Conservation (phyloP, 495 filamentous ascomycete species). For the Rostrohypoxylon terebratum region DNA sequence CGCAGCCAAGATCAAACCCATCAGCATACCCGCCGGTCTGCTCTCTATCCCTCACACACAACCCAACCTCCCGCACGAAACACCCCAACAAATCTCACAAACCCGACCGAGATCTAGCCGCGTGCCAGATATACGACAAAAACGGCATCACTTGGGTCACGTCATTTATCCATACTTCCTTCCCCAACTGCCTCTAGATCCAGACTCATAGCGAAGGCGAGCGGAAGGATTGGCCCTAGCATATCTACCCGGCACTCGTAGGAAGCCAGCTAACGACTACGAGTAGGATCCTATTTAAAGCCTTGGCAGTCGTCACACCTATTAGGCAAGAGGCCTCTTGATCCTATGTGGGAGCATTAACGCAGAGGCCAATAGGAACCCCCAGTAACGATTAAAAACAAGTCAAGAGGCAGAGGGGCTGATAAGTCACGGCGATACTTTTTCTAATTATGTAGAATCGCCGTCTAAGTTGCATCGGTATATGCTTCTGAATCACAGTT, state of each 20-base stretch:
- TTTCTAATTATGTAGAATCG: conserved; percentile 13
- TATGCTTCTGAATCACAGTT: not conserved
- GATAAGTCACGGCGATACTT: not conserved
- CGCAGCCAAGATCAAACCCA: not conserved
- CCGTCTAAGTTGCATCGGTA: not conserved
- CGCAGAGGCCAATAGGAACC: conserved; percentile 5
- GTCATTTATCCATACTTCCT: not conserved
- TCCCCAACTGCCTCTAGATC: not conserved
- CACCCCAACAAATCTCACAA: not conserved
- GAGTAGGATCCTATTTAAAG: conserved; percentile 18
- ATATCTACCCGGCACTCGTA: not conserved
- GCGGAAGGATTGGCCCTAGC: conserved; percentile 19
- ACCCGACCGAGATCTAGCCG: not conserved
- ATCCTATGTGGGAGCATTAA: conserved; percentile 13
- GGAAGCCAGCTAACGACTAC: not conserved
- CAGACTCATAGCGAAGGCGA: not conserved
- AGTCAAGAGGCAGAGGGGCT: not conserved
- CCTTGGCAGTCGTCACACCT: not conserved
- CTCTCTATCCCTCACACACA: not conserved
- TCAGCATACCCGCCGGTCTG: not conserved
- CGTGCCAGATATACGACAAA: not conserved
- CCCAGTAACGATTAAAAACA: not conserved
- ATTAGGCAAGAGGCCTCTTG: not conserved
- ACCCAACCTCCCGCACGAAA: not conserved
- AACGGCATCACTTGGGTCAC: not conserved